phyloP scores from a whole-genome alignment of 1,139 yeast genomes.

The Nakaseomyces nivariensis region DNA sequence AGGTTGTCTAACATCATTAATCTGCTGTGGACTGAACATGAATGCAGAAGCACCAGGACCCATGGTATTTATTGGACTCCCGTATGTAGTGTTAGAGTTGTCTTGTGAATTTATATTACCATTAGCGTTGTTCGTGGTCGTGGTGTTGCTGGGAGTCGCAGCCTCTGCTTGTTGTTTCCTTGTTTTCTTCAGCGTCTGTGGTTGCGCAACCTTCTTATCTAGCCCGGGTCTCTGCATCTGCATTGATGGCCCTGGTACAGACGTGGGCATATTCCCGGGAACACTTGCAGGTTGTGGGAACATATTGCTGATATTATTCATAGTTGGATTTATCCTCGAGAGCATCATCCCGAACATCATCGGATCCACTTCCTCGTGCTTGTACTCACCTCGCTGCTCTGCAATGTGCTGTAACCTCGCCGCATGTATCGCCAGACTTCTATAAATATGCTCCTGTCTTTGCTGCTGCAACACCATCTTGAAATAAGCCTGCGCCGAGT shows the following conservation, averaged over 20 bases:
- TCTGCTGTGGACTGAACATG: conserved; percentile 5
- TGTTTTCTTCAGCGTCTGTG: conserved; percentile 10
- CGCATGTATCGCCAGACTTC: conserved; percentile 36
- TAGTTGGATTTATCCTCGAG: neutral
- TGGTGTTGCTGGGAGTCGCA: neutral
- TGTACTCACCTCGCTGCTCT: conserved; percentile 23
- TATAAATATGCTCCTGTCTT: conserved; percentile 46
- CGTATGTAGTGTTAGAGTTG: neutral
- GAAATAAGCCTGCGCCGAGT: conserved; percentile 60
- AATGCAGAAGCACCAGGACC: conserved; percentile 4
- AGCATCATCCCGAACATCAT: conserved; percentile 12
- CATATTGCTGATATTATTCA: neutral
- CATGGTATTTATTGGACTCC: neutral
- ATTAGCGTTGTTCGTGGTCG: neutral
- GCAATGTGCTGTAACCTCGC: conserved; percentile 30
- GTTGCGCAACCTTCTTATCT: too few relatives aligned
- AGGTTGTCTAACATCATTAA: neutral
- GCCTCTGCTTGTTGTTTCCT: conserved; percentile 11
- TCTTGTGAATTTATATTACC: too few relatives aligned
- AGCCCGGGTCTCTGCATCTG: too few relatives aligned
- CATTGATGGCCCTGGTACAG: too few relatives aligned
- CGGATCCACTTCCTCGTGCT: conserved; percentile 18
- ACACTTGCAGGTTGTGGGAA: conserved; percentile 2
- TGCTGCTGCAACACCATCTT: conserved; percentile 60
- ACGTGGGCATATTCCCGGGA: too few relatives aligned